Base-by-base conservation (phyloP, 805 yeast genomes). In the Ascoidea rubescens region DNA sequence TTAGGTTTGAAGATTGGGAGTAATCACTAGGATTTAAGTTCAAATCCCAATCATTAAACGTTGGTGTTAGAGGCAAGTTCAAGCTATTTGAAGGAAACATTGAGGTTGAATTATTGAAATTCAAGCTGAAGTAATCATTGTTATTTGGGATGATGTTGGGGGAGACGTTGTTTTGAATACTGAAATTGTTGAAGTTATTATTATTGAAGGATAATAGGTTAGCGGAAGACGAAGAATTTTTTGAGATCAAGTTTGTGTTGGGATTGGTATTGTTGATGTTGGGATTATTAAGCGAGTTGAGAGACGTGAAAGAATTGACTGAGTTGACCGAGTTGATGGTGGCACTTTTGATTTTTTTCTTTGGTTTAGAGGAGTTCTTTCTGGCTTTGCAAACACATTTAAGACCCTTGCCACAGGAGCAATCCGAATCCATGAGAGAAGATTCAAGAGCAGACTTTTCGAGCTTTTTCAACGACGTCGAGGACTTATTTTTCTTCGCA, bases 401-500 rank as follows among this genome's bases (percentile, higher is more conserved):
- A 14, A 37, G 14, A 2, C 43, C 43, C 14, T 37, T 37, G 14
- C 43, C 43, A 37, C 43, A 37, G 14, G 43, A 37, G 14, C 43
- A 37, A 37, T 8, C 14, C 14, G 14, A 10, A 8, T 10, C 14
- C 43, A 37, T 37, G 14, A 37, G 43, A 37, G 43, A 14, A 37
- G 43, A 10, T 37, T 37, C 14, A 45, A n/a, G 12, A 14, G 12
- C 16, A n/a, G 16, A 8, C 16, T 17, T 8, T 14, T 14, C 10
- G 2, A 45, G 16, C 48, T 52, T 21, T n/a, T 12, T 33, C 48
- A 49, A 42, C 51, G 45, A 8, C 50, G 56, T 54, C 65, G 54
- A 68, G 68, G 50, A 69, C 57, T 64, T 72, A 65, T 53, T 78
- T 68, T 73, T 71, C 57, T 78, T 73, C 8, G 82, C 80, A 69